Base-by-base conservation (phyloP, 1,284 basidiomycete genomes). In the Cyathus olla region DNA sequence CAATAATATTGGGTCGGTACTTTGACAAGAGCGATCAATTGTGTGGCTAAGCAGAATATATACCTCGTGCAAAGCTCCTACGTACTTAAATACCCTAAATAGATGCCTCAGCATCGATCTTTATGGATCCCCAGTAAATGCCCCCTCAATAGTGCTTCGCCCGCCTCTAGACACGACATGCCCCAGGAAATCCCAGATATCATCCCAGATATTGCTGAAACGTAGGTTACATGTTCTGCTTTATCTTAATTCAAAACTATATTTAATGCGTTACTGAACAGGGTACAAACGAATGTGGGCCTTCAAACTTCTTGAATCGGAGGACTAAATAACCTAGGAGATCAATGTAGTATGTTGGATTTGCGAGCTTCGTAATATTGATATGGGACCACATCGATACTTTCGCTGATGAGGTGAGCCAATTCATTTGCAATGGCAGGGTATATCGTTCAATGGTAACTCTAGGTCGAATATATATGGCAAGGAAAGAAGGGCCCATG, bases 341-440 rank as follows among this genome's bases (percentile, higher is more conserved):
- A 21, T 54, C 21, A 21, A 28, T 4, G 22, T 49, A 87, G 85
- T 83, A 77, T 56, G 77, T 87, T 39, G 85, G 83, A 11, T 77
- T 86, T 44, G 82, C 80, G 3, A 81, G 81, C 64, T 84, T 83
- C 67, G 80, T 80, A 0, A 74, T 83, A 5, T 69, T 86, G 5
- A 60, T 85, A 22, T 86, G 82, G 79, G 85, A 87, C 61, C 85
- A 86, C 64, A 66, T 85, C 21, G 74, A 84, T 56, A 85, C 85
- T 0, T 81, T 86, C 55, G 71, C 69, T 1, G 84, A 86, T 55
- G 84, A 86, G 69, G 80, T 82, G 53, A 24, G 66, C 64, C 27
- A 9, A n/a, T 29, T 21, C n/a, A 31, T 9, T n/a, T 48, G 17
- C 3, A 21, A 39, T 59, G 28, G 35, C 22, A 8, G 26, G 15